phyloP scores from a whole-genome alignment of 148 eudicot species.

The Amaranthus cruentus region DNA sequence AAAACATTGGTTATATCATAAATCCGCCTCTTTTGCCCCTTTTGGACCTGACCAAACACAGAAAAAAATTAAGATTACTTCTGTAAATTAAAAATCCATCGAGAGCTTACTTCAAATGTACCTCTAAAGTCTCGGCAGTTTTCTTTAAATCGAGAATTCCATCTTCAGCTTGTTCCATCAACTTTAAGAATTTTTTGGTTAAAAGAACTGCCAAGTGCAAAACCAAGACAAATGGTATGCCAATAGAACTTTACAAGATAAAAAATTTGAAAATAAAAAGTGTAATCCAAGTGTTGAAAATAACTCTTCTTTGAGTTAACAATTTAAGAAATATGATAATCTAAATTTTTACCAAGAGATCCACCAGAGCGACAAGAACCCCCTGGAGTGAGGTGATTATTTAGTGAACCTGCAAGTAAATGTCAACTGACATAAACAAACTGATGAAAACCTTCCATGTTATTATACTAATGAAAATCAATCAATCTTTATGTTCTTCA shows the following conservation, averaged over 20 bases:
- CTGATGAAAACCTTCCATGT: not conserved
- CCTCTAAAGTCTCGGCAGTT: constrained; percentile 92
- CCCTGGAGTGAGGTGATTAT: constrained; percentile 62
- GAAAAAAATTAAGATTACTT: constrained; percentile 9
- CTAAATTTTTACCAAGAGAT: constrained; percentile 58
- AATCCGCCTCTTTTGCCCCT: constrained; percentile 96
- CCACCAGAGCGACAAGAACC: constrained; percentile 96
- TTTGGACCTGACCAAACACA: constrained; percentile 65
- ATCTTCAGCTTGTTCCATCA: constrained; percentile 91
- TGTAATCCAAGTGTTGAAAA: not conserved
- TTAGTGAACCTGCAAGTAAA: constrained; percentile 76
- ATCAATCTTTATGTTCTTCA: not conserved
- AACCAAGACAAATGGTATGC: constrained; percentile 4
- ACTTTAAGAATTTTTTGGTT: constrained; percentile 85
- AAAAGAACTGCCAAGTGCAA: constrained; percentile 49
- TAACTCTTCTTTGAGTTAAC: not conserved
- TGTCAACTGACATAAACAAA: constrained; percentile 1
- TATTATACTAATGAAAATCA: not conserved
- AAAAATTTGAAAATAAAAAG: not conserved
- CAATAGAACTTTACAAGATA: not conserved
- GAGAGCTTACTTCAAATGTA: constrained; percentile 18
- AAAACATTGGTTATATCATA: constrained; percentile 96
- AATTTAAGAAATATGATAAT: not conserved
- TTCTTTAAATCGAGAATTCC: constrained; percentile 94
- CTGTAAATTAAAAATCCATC: not conserved